Conservation (phyloP, 306 rosid species). For the Gastrolobium villosum region DNA sequence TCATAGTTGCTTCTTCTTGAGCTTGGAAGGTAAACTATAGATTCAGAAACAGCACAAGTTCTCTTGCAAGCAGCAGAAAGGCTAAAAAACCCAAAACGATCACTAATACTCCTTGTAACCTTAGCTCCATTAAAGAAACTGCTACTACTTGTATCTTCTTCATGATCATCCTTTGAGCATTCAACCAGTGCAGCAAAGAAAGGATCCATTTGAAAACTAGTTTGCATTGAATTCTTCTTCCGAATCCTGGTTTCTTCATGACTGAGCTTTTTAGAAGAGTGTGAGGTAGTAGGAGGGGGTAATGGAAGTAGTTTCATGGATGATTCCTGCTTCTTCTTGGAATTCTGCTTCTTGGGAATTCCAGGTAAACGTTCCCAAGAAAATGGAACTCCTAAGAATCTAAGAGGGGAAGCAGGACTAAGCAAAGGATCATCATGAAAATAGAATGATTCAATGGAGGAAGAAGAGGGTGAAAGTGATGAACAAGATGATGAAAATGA, state of each 20-base stretch:
- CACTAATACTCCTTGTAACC: slow-evolving; percentile 78
- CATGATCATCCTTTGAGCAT: slow-evolving; percentile 74
- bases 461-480: slow-evolving; percentile 51
- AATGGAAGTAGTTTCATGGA: slow-evolving; percentile 67
- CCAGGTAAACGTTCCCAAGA: slow-evolving; percentile 99
- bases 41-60: slow-evolving; percentile 78
- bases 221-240: slow-evolving; percentile 48
- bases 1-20: slow-evolving; percentile 60
- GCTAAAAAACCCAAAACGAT: slow-evolving; percentile 72
- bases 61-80: slow-evolving; percentile 79
- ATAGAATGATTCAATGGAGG: slow-evolving; percentile 59
- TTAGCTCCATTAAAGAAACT: slow-evolving; percentile 63
- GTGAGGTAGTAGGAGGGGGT: slow-evolving; percentile 64
- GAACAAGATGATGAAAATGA: slow-evolving; percentile 69
- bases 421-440: slow-evolving; percentile 59
- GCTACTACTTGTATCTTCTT: slow-evolving; percentile 20
- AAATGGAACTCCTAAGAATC: slow-evolving; percentile 86
- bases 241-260: slow-evolving; percentile 48
- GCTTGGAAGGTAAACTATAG: slow-evolving; percentile 72
- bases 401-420: slow-evolving; percentile 61
- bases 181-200: slow-evolving; percentile 84
- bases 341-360: slow-evolving; percentile 79
- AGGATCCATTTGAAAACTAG: slow-evolving; percentile 69
- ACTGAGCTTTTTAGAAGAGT: slow-evolving; percentile 50
- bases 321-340: slow-evolving; percentile 54